A percentile compares a stretch with the other conserved stretches of the same genome.
These are phyloP conservation scores for Annulohypoxylon bovei DNA, from an alignment of 495 filamentous ascomycete genomes.

Conservation along the genomic window DNA sequence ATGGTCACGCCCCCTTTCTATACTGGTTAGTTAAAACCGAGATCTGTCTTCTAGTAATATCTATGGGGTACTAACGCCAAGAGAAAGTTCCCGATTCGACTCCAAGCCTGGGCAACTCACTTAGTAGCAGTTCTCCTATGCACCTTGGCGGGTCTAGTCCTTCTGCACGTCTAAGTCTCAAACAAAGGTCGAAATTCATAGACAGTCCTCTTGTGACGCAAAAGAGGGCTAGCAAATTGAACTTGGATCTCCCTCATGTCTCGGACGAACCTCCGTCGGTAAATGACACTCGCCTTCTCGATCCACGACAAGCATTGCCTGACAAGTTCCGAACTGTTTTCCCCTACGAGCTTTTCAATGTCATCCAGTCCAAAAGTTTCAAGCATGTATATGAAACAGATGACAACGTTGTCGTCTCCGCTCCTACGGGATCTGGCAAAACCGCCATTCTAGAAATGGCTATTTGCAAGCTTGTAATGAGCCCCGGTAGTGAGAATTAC, in stretches of 20 bases:
- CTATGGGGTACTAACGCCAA: slow-evolving; percentile 15
- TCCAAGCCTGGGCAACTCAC: slow-evolving; percentile 21
- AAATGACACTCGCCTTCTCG: slow-evolving; percentile 77
- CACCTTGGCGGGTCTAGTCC: slow-evolving; percentile 51
- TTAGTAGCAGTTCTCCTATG: slow-evolving; percentile 49
- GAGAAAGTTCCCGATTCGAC: slow-evolving; percentile 34
- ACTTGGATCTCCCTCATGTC: slow-evolving; percentile 40
- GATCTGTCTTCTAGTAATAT: neutral
- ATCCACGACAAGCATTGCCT: slow-evolving; percentile 73
- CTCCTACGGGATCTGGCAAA: slow-evolving; percentile 95
- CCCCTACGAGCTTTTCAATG: slow-evolving; percentile 85
- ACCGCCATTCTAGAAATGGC: slow-evolving; percentile 91
- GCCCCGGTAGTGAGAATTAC: slow-evolving; percentile 71
- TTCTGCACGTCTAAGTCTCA: slow-evolving; percentile 48
- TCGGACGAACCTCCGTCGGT: slow-evolving; percentile 51
- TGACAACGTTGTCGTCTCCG: slow-evolving; percentile 88
- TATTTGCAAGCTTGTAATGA: slow-evolving; percentile 79
- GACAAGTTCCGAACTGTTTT: slow-evolving; percentile 83
- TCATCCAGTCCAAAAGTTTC: slow-evolving; percentile 91
- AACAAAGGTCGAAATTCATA: slow-evolving; percentile 28
- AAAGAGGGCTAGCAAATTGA: slow-evolving; percentile 29
- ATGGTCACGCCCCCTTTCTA: slow-evolving; percentile 47
- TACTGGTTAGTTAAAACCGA: slow-evolving; percentile 39
- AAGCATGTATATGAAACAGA: slow-evolving; percentile 72
- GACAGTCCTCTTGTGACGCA: slow-evolving; percentile 21